Evolutionary conservation across 2,329 filamentous ascomycete genomes (phyloP).

Genomic region (Colletotrichum spaethianum): DNA sequence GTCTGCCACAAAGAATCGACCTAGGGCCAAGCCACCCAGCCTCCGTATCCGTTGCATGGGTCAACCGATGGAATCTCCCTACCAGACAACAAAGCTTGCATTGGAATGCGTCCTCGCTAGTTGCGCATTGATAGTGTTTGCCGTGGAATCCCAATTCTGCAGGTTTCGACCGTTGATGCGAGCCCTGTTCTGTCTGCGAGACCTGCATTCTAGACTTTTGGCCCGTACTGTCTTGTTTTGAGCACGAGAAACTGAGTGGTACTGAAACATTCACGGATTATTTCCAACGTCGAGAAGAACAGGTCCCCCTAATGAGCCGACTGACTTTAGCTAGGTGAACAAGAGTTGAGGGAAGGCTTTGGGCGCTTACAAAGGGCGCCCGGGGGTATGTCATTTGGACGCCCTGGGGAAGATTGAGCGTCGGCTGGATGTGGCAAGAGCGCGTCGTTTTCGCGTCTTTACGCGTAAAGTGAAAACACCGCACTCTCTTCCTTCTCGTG

Average conservation of each 20-base stretch:
- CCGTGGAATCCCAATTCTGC: neutral
- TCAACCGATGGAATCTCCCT: neutral
- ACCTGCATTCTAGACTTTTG: no score
- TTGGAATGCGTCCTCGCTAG: neutral
- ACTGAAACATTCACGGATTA: no score
- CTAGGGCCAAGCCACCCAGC: neutral
- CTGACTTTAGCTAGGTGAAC: no score
- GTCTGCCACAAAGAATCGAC: neutral
- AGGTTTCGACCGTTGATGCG: neutral
- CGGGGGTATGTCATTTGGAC: neutral
- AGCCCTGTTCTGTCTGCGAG: no score
- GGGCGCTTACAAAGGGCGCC: neutral
- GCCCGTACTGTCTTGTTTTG: no score
- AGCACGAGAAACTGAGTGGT: no score
- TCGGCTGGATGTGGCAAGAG: no score
- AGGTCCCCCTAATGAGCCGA: neutral
- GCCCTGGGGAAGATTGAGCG: neutral
- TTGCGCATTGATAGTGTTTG: neutral
- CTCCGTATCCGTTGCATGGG: neutral
- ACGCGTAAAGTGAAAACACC: constrained; percentile 7
- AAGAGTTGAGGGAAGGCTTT: neutral
- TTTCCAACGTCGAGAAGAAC: neutral
- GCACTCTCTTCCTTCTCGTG: neutral
- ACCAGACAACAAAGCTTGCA: neutral
- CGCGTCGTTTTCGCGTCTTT: neutral